Percentiles rank a stretch among this genome's conserved stretches.
phyloP scores from a whole-genome alignment of 108 stramenopile species.

The Cyclotella kingstonii region DNA sequence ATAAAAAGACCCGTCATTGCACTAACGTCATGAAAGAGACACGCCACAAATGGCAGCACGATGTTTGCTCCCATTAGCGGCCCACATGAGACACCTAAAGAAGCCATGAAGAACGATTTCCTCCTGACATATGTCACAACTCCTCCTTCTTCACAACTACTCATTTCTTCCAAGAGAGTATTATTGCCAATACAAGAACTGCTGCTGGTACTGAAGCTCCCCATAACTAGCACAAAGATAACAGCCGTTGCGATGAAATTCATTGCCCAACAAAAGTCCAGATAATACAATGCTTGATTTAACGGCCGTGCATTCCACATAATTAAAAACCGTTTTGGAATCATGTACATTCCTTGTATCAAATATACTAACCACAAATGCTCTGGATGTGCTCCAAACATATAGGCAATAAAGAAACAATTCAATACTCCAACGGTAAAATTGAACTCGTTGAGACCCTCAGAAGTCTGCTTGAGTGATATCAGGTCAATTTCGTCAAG shows the following conservation, averaged over 20 bases:
- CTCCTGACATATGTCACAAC: conserved; percentile 6
- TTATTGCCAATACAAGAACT: no score
- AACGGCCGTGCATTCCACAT: conserved; percentile 48
- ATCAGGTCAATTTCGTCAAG: conserved; percentile 48
- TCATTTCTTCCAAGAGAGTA: no score
- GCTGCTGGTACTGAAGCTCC: no score
- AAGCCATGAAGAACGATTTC: conserved; percentile 33
- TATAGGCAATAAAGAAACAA: conserved; percentile 45
- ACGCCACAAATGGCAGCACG: conserved; percentile 51
- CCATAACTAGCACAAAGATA: conserved; percentile 18
- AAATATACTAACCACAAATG: conserved; percentile 56
- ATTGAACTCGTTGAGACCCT: conserved; percentile 50
- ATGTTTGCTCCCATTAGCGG: conserved; percentile 50
- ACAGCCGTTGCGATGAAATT: conserved; percentile 35
- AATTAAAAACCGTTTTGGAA: conserved; percentile 33
- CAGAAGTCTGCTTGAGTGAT: conserved; percentile 21
- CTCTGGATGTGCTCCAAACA: conserved; percentile 41
- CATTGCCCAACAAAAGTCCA: conserved; percentile 64
- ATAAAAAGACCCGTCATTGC: conserved; percentile 57
- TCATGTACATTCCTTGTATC: conserved; percentile 35
- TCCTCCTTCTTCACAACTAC: conserved; percentile 6
- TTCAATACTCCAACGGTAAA: conserved; percentile 54
- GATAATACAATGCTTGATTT: conserved; percentile 47
- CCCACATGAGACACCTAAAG: conserved; percentile 48
- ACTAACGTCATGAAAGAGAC: conserved; percentile 57